Percentiles rank a stretch among this genome's conserved stretches.
Conservation (phyloP, 805 yeast genomes). For the Candida endomychidarum region DNA sequence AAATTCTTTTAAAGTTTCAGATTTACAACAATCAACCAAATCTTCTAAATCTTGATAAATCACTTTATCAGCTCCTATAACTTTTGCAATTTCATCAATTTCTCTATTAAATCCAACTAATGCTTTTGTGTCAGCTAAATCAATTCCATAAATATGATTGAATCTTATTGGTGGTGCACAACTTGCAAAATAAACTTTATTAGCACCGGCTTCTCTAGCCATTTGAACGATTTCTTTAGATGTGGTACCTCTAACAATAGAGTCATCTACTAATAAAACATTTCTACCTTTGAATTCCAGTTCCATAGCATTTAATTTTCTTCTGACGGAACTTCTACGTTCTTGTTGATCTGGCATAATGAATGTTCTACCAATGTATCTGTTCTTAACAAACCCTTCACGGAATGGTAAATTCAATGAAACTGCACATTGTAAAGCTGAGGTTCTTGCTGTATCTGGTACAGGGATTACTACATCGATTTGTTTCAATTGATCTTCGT, state of each 20-base stretch:
- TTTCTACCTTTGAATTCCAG: conserved; percentile 82
- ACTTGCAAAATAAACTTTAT: conserved; percentile 90
- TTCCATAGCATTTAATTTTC: conserved; percentile 95
- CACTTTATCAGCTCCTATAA: conserved; percentile 87
- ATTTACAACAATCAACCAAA: conserved; percentile 73
- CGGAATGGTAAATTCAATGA: conserved; percentile 79
- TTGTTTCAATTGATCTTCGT: conserved; percentile 28
- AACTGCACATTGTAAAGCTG: conserved; percentile 90
- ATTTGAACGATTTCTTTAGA: conserved; percentile 93
- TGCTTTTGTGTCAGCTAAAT: conserved; percentile 92
- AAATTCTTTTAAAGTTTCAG: conserved; percentile 55
- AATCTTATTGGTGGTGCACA: conserved; percentile 97
- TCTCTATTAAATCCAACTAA: conserved; percentile 82
- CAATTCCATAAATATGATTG: conserved; percentile 97
- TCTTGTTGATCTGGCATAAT: conserved; percentile 98
- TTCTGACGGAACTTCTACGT: conserved; percentile 88
- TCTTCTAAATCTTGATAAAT: conserved; percentile 86
- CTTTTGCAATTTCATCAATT: conserved; percentile 71
- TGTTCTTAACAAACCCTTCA: conserved; percentile 95
- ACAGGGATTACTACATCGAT: conserved; percentile 97
- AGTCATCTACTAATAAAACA: conserved; percentile 92
- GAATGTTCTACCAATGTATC: conserved; percentile 96
- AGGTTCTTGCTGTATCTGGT: conserved; percentile 96
- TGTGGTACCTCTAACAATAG: conserved; percentile 97
- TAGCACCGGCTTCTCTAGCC: conserved; percentile 99